phyloP scores from a whole-genome alignment of 257 asterid genomes.

The Solanum verrucosum region DNA sequence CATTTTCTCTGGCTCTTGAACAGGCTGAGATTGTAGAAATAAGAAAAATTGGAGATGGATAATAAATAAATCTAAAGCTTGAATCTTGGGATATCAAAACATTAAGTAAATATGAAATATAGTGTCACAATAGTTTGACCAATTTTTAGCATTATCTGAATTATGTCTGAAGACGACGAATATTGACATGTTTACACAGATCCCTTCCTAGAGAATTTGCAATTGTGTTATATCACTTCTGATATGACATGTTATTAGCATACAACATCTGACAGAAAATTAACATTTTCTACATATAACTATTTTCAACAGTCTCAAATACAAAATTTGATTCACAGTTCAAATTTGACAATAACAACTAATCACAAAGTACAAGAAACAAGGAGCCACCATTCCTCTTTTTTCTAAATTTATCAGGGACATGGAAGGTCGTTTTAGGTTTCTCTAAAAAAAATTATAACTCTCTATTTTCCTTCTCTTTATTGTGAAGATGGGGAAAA shows the following conservation, averaged over 20 bases:
- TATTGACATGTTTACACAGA: not conserved
- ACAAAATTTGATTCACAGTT: not conserved
- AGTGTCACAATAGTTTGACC: not conserved
- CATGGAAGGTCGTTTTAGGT: not conserved
- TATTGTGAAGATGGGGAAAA: not conserved
- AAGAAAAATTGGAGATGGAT: not conserved
- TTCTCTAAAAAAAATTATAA: not conserved
- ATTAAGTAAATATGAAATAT: not conserved
- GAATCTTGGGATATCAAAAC: not conserved
- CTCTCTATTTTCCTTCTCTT: not conserved
- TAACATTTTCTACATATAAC: not conserved
- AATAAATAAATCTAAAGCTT: not conserved
- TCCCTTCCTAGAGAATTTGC: not conserved
- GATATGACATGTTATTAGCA: not conserved
- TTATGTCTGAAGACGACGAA: not conserved
- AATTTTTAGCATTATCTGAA: not conserved
- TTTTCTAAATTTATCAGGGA: not conserved
- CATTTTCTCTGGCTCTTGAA: slow-evolving; percentile 94
- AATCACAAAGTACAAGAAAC: not conserved
- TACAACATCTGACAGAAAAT: not conserved
- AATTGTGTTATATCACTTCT: not conserved
- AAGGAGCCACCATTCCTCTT: not conserved
- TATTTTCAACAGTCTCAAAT: not conserved
- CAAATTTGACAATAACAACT: not conserved
- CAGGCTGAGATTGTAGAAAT: slow-evolving; percentile 54